Conservation (phyloP, 495 filamentous ascomycete genomes). For the Penicillium mononematosum region DNA sequence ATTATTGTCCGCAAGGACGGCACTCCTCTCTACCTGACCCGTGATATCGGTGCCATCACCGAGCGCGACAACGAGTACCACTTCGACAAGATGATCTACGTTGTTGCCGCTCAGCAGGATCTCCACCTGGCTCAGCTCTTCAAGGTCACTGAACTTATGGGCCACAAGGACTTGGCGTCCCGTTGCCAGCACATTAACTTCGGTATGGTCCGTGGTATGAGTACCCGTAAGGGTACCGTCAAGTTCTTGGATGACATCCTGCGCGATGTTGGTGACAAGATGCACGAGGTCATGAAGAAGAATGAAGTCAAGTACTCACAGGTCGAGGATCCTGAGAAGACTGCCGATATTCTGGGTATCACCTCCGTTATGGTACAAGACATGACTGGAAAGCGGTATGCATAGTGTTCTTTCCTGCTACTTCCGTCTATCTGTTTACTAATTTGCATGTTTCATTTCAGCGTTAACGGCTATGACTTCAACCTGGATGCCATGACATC, state of each 20-base stretch:
- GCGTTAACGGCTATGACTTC: conserved; percentile 66
- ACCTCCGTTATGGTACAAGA: conserved; percentile 72
- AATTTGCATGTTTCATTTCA: conserved; percentile 23
- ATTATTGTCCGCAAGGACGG: conserved; percentile 68
- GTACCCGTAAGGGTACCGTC: conserved; percentile 65
- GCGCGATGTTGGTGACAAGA: conserved; percentile 61
- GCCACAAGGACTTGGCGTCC: conserved; percentile 56
- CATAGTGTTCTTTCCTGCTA: background rate
- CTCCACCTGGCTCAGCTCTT: conserved; percentile 71
- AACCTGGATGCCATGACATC: conserved; percentile 67
- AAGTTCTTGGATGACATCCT: conserved; percentile 71
- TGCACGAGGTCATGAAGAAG: conserved; percentile 70
- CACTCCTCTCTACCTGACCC: conserved; percentile 66
- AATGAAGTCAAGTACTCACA: conserved; percentile 65
- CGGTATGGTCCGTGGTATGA: conserved; percentile 71
- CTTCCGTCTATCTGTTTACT: conserved; percentile 10
- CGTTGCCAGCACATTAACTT: conserved; percentile 72
- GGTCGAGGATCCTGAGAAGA: conserved; percentile 58
- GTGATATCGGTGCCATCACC: conserved; percentile 67
- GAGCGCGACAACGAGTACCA: conserved; percentile 62
- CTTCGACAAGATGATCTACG: conserved; percentile 78
- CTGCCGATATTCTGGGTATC: conserved; percentile 59
- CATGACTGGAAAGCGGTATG: conserved; percentile 66
- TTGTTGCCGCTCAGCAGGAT: conserved; percentile 68
- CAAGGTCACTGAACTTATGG: conserved; percentile 69